A percentile compares a stretch with the other conserved stretches of the same genome.
Evolutionary conservation across 2,329 filamentous ascomycete species (phyloP).

Genomic region (Phialocephala subalpina): DNA sequence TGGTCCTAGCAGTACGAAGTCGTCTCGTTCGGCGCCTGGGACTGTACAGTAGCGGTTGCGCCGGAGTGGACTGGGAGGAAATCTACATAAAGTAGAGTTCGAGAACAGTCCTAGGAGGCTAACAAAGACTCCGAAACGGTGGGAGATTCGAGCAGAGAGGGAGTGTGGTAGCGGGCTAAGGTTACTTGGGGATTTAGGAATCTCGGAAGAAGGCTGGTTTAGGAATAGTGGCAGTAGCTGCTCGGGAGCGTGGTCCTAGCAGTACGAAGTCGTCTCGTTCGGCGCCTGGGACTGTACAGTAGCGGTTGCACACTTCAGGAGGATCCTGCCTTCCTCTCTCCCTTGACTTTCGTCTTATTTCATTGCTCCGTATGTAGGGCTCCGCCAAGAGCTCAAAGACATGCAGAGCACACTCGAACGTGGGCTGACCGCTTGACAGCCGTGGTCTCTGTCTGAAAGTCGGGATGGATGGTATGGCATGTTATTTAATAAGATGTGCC

Average conservation of each 20-base stretch:
- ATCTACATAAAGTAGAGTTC: neutral
- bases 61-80: neutral
- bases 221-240: neutral
- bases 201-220: conserved; percentile 2
- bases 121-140: neutral
- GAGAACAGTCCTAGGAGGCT: neutral
- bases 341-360: neutral
- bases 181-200: neutral
- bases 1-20: neutral
- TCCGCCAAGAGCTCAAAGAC: conserved; percentile 4
- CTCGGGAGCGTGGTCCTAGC: neutral
- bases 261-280: neutral
- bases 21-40: neutral
- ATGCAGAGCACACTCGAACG: neutral
- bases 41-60: no score
- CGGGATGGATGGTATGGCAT: neutral
- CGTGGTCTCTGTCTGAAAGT: neutral
- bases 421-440: conserved; percentile 2
- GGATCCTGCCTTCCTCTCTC: neutral
- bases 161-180: neutral
- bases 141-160: neutral
- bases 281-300: neutral
- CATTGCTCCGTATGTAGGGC: neutral
- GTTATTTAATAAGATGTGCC: neutral
- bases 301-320: neutral